phyloP scores from a whole-genome alignment of 1,139 yeast species.

The Chernovozyma sophiae-reginae region DNA sequence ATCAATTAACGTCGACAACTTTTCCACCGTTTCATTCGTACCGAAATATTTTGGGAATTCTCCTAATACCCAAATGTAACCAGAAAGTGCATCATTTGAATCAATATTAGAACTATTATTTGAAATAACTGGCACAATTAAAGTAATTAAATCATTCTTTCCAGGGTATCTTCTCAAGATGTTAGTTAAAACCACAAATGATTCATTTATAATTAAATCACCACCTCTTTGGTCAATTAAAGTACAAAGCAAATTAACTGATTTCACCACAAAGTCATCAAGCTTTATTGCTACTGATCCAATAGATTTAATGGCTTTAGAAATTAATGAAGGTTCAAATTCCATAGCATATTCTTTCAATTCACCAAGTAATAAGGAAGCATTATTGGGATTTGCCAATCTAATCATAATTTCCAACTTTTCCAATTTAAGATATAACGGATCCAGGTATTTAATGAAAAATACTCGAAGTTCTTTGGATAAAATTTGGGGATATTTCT shows the following conservation, averaged over 20 bases:
- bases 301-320: slow-evolving; percentile 75
- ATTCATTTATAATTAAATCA: slow-evolving; percentile 75
- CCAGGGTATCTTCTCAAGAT: slow-evolving; percentile 77
- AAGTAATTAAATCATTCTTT: slow-evolving; percentile 52
- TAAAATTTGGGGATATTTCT: slow-evolving; percentile 79
- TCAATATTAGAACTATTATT: slow-evolving; percentile 56
- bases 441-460: slow-evolving; percentile 92
- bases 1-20: slow-evolving; percentile 48
- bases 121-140: slow-evolving; percentile 66
- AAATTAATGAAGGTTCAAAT: slow-evolving; percentile 85
- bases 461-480: slow-evolving; percentile 84
- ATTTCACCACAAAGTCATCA: slow-evolving; percentile 54
- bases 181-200: slow-evolving; percentile 72
- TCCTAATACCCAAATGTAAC: slow-evolving; percentile 88
- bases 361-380: slow-evolving; percentile 71
- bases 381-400: slow-evolving; percentile 69
- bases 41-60: slow-evolving; percentile 80
- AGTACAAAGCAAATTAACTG: slow-evolving; percentile 74
- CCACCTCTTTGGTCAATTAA: slow-evolving; percentile 71
- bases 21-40: slow-evolving; percentile 28
- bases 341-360: slow-evolving; percentile 92
- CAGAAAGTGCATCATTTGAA: slow-evolving; percentile 57
- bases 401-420: slow-evolving; percentile 88
- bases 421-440: slow-evolving; percentile 86
- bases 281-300: slow-evolving; percentile 88